Base-by-base conservation (phyloP, 2,329 filamentous ascomycete species). In the Penicillium sp. region DNA sequence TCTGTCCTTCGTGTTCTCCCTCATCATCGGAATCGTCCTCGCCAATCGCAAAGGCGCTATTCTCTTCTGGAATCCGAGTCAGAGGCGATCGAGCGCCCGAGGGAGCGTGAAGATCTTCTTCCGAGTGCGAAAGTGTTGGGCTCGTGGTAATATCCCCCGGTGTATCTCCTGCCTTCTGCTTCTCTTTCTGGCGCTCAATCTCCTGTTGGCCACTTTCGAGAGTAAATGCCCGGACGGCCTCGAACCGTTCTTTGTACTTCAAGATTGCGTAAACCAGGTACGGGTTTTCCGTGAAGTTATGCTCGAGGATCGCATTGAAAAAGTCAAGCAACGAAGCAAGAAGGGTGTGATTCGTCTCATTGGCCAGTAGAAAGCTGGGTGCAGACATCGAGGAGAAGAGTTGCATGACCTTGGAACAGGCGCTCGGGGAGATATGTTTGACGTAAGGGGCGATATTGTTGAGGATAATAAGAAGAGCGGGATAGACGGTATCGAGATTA, bases 321-420 rank as follows among this genome's bases (percentile, higher is more conserved):
- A 90, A 92, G 66, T 96, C 90, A 9, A 99, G 78, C 24, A 97
- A 74, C 0, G 91, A 92, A 44, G 85, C 82, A 6, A 99, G 78
- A 4, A 97, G 81, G 28, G 79, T 76, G 67, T 97, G 89, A 60
- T 99, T 99, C 33, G 83, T 88, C 52, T 99, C 94, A 63, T 96
- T 97, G 7, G 90, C 90, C 16, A 97, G 78, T 9, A 99, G 76
- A 68, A 97, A 99, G 28, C 89, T 90, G 0, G 94, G 92, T 0
- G 91, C 89, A 8, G 92, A 95, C 89, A 97, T 95, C 30, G 89
- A 94, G 4, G 85, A 84, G 68, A 95, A 95, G 0, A 97, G 78
- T 63, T 96, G 91, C 60, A 97, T 79, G 27, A 97, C 76, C 68
- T 91, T 95, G 2, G 87, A 85, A 67, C 89, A 89, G 14, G 90